Base-by-base conservation (phyloP, 2,329 filamentous ascomycete genomes). In the Colletotrichum camelliae region DNA sequence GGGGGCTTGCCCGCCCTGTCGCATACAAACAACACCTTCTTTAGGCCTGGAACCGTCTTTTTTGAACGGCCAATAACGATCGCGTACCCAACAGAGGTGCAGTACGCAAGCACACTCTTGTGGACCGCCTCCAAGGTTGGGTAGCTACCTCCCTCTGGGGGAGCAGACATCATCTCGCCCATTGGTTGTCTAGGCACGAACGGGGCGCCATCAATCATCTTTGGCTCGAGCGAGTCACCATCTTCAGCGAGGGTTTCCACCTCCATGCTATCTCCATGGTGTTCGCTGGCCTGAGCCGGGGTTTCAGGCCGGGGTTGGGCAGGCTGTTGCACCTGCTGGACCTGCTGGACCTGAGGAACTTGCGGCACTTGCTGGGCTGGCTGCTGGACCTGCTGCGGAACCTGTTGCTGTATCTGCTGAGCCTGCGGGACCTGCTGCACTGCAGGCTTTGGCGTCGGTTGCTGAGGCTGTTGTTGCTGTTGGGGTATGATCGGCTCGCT, bases 41-140 rank as follows among this genome's bases (percentile, higher is more conserved):
- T 93, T 77, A 93, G 80, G 1, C 92, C 92, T 8, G 91, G 90
- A 2, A 93, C 91, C 2, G 91, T 92, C 85, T 93, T 93, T 81
- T 93, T 93, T 0, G 92, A 93, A 43, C 92, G 87, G 3, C 92
- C 92, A 81, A 93, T 93, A 76, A 93, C 92, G 67, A 93, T 92
- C 9, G 92, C 92, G 81, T 93, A 93, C 62, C 92, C 92, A 58
- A 93, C 91, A 18, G 91, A 92, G 0, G 91, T 92, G 80, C 91
- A 93, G 80, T 93, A 93, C n/a, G 88, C 85, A 73, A 93, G 84
- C 21, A 93, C 91, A 35, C 90, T 90, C 80, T 92, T 91, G 80
- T 93, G 92, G 10, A 93, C 89, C 9, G 91, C 91, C 76, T 93
- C 92, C 31, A 93, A 86, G 3, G 91, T 93, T 3, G 91, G 88